Conservation (phyloP, 768 basidiomycete species). For the Tephrocybe sp. region DNA sequence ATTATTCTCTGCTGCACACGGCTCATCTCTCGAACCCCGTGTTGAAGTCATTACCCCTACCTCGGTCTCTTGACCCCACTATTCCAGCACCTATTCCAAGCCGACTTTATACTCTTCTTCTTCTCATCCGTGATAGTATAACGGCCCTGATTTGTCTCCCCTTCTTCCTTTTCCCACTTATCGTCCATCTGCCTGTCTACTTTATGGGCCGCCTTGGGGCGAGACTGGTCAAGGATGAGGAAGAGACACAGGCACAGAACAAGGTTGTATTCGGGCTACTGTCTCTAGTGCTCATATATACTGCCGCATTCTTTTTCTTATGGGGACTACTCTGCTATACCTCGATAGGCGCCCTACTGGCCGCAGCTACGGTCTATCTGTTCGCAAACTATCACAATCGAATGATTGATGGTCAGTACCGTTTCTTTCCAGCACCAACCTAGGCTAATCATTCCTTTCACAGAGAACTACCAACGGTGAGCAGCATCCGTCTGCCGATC, state of each 20-base stretch:
- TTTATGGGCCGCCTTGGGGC: conserved; percentile 77
- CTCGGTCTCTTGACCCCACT: conserved; percentile 79
- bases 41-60: conserved; percentile 81
- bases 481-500: conserved; percentile 22
- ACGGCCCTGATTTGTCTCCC: conserved; percentile 73
- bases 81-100: conserved; percentile 75
- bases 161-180: conserved; percentile 84
- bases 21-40: conserved; percentile 85
- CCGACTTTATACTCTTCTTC: conserved; percentile 74
- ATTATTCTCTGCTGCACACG: conserved; percentile 83
- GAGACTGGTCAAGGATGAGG: conserved; percentile 75
- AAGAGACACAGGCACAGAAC: conserved; percentile 96
- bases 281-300: conserved; percentile 73
- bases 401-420: conserved; percentile 78
- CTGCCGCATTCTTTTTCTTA: conserved; percentile 77
- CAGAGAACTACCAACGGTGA: conserved; percentile 80
- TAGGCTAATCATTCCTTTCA: conserved; percentile 12
- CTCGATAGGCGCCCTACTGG: conserved; percentile 68
- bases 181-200: conserved; percentile 86
- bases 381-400: conserved; percentile 85
- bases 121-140: conserved; percentile 79
- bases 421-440: conserved; percentile 4
- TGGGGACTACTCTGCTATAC: conserved; percentile 86
- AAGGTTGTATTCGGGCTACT: conserved; percentile 89
- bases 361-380: conserved; percentile 67